Conservation (phyloP, 129 eudicot genomes). For the Deinandra increscens region DNA sequence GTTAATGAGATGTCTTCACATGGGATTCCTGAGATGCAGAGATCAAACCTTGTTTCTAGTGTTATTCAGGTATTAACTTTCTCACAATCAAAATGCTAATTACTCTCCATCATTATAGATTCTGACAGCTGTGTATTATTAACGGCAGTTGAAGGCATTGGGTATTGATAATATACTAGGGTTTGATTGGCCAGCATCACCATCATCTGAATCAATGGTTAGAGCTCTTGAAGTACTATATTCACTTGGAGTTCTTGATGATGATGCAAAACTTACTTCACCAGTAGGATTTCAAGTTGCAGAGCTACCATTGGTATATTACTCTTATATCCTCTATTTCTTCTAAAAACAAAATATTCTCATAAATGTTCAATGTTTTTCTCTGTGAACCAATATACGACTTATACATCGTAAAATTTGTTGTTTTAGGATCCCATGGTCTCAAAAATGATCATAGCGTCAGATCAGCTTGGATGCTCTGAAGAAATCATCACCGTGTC, state of each 20-base stretch:
- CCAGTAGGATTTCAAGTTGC: constrained; percentile 96
- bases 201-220: constrained; percentile 89
- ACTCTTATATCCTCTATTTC: not conserved
- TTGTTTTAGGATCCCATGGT: constrained; percentile 82
- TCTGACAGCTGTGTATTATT: constrained; percentile 18
- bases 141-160: constrained; percentile 73
- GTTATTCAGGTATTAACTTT: constrained; percentile 71
- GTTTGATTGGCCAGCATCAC: constrained; percentile 97
- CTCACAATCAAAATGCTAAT: not conserved
- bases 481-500: constrained; percentile 89
- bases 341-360: not conserved
- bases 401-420: not conserved
- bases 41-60: constrained; percentile 85
- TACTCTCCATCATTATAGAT: not conserved
- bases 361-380: not conserved
- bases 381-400: constrained; percentile 2
- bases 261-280: constrained; percentile 94
- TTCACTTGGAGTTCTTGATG: constrained; percentile 95
- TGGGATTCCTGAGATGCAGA: constrained; percentile 97
- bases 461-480: constrained; percentile 74
- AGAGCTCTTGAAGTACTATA: constrained; percentile 94
- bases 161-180: constrained; percentile 97
- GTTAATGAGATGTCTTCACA: constrained; percentile 68
- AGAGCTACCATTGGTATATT: constrained; percentile 81
- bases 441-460: constrained; percentile 87